Base-by-base conservation (phyloP, 352 stramenopile species). In the Phytophthora melonis region DNA sequence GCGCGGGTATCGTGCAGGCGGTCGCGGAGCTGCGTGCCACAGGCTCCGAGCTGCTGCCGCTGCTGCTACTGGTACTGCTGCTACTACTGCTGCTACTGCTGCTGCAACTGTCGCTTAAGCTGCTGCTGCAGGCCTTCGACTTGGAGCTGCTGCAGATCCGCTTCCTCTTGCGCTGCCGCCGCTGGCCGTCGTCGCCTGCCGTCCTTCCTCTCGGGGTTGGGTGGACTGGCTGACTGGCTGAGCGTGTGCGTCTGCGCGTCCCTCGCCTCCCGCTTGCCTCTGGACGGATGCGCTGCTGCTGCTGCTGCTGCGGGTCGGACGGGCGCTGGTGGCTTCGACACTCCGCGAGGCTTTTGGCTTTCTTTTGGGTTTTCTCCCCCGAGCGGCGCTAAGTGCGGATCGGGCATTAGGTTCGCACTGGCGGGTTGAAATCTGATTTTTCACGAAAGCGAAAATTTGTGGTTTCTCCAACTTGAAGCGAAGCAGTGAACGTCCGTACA, bases 1-100 rank as follows among this genome's bases (percentile, higher is more conserved):
- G 70, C 49, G 59, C 52, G 58, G 71, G 60, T 80, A 86, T 86
- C 39, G 79, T 86, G 73, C 64, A 75, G 19, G 41, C 58, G 56
- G 73, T 74, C 49, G 72, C 68, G 64, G 74, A 68, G 78, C 73
- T 76, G 63, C 67, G 53, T 30, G 52, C 43, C 58, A 54, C 60
- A 39, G 59, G 65, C 62, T 70, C 65, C 55, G 64, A 72, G 36
- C 66, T 74, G 71, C 62, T 64, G 50, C 27, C 69, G 36, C 66
- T 70, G 71, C 62, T 61, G 58, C 43, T 63, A 9, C 19, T 39
- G 32, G 9, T 19, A 16, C 41, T 39, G 19, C 36, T 63, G 16
- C 39, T 30, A 18, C 50, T 54, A 11, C 19, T 39, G 47, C 27
- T 53, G 21, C 39, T 64, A 10, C 19, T 39, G 30, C 41, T 53